These are phyloP conservation scores for Boletus tylopilopsis DNA, from an alignment of 768 basidiomycete species.

Conservation along the genomic window DNA sequence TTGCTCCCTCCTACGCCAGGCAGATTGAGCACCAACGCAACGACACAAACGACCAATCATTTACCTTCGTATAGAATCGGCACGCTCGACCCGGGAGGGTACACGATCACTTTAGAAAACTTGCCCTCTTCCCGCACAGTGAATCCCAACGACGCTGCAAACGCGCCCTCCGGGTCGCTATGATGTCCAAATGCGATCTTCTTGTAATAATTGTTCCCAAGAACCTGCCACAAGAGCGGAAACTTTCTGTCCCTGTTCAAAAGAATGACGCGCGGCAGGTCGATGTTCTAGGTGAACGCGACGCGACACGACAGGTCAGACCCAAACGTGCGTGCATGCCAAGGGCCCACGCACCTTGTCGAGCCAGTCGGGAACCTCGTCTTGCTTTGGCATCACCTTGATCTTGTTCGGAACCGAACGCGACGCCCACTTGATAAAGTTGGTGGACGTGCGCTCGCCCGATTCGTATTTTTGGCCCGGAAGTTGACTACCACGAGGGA, in stretches of 20 bases:
- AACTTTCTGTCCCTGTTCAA: constrained; percentile 73
- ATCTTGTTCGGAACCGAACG: constrained; percentile 71
- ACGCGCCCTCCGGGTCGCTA: constrained; percentile 61
- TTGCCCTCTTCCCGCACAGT: constrained; percentile 49
- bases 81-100: constrained; percentile 54
- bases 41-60: neutral
- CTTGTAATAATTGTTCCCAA: constrained; percentile 68
- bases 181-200: constrained; percentile 60
- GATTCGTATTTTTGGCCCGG: constrained; percentile 63
- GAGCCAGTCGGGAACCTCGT: constrained; percentile 66
- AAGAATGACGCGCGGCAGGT: constrained; percentile 57
- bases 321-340: neutral
- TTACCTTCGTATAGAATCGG: constrained; percentile 68
- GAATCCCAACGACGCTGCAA: constrained; percentile 55
- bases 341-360: constrained; percentile 47
- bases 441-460: constrained; percentile 65
- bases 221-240: constrained; percentile 77
- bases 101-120: constrained; percentile 67
- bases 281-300: constrained; percentile 39
- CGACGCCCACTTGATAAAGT: constrained; percentile 73
- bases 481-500: constrained; percentile 67
- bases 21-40: neutral
- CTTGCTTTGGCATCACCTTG: constrained; percentile 50
- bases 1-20: constrained; percentile 57
- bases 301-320: neutral